Percentiles rank a stretch among this genome's conserved stretches.
phyloP scores from a whole-genome alignment of 805 yeast genomes.

The Cyberlindnera xylosilytica region DNA sequence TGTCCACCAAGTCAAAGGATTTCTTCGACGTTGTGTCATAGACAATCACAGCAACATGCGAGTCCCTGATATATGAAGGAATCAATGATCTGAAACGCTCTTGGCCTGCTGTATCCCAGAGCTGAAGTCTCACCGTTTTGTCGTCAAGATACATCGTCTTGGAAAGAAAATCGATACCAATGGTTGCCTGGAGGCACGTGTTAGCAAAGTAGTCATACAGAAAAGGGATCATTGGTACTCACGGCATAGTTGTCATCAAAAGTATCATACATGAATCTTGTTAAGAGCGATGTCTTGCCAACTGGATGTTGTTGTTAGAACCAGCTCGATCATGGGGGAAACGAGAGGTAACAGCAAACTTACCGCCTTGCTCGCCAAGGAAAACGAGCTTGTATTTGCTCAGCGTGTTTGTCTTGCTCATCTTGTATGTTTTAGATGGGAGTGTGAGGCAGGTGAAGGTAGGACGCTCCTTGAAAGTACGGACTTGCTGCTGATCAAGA shows the following conservation, averaged over 20 bases:
- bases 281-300: slow-evolving; percentile 92
- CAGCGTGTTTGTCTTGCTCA: slow-evolving; percentile 29
- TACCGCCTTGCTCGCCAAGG: slow-evolving; percentile 76
- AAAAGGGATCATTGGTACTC: slow-evolving; percentile 18
- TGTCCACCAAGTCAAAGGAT: slow-evolving; percentile 77
- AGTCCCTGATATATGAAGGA: slow-evolving; percentile 93
- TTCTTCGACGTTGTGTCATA: slow-evolving; percentile 88
- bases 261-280: slow-evolving; percentile 97
- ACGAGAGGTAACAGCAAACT: slow-evolving; percentile 3
- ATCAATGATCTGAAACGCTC: slow-evolving; percentile 92
- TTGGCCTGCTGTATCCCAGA: slow-evolving; percentile 99
- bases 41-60: slow-evolving; percentile 95
- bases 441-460: too few relatives aligned
- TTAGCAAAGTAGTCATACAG: slow-evolving; percentile 9
- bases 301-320: slow-evolving; percentile 53
- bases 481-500: neutral
- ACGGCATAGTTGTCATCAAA: slow-evolving; percentile 89
- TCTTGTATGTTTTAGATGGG: too few relatives aligned
- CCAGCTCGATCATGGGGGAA: too few relatives aligned
- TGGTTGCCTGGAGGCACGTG: slow-evolving; percentile 65
- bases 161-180: slow-evolving; percentile 93
- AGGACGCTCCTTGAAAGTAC: too few relatives aligned
- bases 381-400: slow-evolving; percentile 86
- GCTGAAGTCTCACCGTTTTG: slow-evolving; percentile 88
- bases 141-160: slow-evolving; percentile 96